A percentile compares a stretch with the other conserved stretches of the same genome.
Evolutionary conservation across 192 early-diverging fungal genomes (phyloP).

Genomic region (Dissophora ornata): DNA sequence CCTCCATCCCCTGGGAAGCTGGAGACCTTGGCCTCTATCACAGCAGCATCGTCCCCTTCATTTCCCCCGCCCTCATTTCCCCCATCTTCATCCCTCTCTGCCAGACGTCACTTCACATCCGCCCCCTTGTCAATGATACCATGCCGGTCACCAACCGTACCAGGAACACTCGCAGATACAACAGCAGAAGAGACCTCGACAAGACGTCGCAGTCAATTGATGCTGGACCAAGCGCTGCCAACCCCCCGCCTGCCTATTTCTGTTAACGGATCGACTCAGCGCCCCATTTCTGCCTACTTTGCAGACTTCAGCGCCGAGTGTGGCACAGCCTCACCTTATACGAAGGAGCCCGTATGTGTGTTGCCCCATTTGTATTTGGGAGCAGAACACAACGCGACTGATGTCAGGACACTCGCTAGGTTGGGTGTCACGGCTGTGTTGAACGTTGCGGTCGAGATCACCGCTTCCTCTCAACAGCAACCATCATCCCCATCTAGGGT

Average conservation of each 20-base stretch:
- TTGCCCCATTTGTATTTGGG: conserved; percentile 78
- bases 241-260: conserved; percentile 15
- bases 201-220: conserved; percentile 22
- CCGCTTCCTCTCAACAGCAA: conserved; percentile 33
- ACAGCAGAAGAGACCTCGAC: conserved; percentile 3
- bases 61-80: conserved; percentile 16
- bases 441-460: conserved; percentile 87
- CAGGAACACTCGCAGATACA: conserved; percentile 10
- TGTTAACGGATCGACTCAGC: conserved; percentile 5
- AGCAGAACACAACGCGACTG: conserved; percentile 69
- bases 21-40: conserved; percentile 28
- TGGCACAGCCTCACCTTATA: conserved; percentile 61
- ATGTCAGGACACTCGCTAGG: conserved; percentile 56
- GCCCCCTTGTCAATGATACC: conserved; percentile 20
- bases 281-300: conserved; percentile 50
- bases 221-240: conserved; percentile 32
- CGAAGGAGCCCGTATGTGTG: conserved; percentile 67
- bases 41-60: conserved; percentile 14
- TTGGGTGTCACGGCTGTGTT: conserved; percentile 70
- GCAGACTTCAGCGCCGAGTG: conserved; percentile 51
- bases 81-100: conserved; percentile 19
- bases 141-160: conserved; percentile 1
- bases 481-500: neutral
- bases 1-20: conserved; percentile 47
- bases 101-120: conserved; percentile 12